Evolutionary conservation across 1,139 yeast species (phyloP).

Genomic region (Protomyces lactucae-debilis): DNA sequence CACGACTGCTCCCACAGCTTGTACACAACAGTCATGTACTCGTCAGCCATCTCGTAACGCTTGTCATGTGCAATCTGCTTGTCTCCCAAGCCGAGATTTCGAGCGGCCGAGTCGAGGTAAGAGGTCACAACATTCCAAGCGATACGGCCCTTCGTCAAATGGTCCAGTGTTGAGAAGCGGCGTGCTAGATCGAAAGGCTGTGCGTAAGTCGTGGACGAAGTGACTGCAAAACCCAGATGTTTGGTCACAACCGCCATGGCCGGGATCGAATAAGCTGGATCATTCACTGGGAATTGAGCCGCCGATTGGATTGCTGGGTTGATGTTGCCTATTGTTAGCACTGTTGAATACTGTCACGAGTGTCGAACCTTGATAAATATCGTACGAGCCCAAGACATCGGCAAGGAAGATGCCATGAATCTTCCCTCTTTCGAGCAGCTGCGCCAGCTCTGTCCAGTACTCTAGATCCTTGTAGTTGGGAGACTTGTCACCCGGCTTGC

Average conservation of each 20-base stretch:
- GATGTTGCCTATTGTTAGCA: constrained; percentile 38
- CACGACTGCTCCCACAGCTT: constrained; percentile 43
- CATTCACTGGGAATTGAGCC: constrained; percentile 43
- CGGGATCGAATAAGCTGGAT: constrained; percentile 42
- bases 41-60: constrained; percentile 43
- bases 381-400: constrained; percentile 48
- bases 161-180: constrained; percentile 44
- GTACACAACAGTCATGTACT: constrained; percentile 42
- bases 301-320: constrained; percentile 41
- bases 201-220: constrained; percentile 45
- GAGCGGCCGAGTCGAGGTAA: constrained; percentile 40
- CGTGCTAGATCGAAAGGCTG: constrained; percentile 45
- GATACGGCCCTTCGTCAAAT: constrained; percentile 44
- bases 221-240: constrained; percentile 43
- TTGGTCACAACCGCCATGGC: constrained; percentile 46
- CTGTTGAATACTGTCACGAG: background rate
- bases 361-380: constrained; percentile 40
- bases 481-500: constrained; percentile 45
- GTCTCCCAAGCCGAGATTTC: constrained; percentile 39
- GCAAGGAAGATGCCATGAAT: constrained; percentile 48
- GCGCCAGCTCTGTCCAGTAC: constrained; percentile 48
- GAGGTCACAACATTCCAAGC: constrained; percentile 48
- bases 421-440: constrained; percentile 47
- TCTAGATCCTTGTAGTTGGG: constrained; percentile 43
- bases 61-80: constrained; percentile 42